A percentile compares a stretch with the other conserved stretches of the same genome.
Evolutionary conservation across 2,329 filamentous ascomycete genomes (phyloP).

Genomic region (Sordariomycetes sp.): DNA sequence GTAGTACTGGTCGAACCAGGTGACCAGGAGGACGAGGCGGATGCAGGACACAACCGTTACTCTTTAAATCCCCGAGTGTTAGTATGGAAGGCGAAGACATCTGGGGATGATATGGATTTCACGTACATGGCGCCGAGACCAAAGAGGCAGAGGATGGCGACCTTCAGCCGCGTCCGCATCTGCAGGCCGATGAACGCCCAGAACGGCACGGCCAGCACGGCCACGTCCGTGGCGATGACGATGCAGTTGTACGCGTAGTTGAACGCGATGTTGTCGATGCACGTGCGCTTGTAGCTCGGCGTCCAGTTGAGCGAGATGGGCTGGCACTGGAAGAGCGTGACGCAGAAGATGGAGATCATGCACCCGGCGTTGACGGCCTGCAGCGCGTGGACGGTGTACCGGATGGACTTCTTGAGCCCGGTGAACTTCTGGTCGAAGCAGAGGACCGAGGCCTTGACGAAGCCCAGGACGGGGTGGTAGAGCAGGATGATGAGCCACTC

Average conservation of each 20-base stretch:
- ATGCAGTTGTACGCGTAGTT: conserved; percentile 18
- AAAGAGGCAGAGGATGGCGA: conserved; percentile 22
- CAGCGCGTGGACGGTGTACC: conserved; percentile 16
- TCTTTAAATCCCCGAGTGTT: conserved; percentile 1
- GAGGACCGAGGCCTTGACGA: conserved; percentile 28
- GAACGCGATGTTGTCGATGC: conserved; percentile 16
- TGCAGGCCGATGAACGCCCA: conserved; percentile 22
- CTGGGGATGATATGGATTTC: background rate
- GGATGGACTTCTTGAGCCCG: conserved; percentile 19
- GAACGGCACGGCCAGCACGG: conserved; percentile 21
- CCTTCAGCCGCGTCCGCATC: conserved; percentile 19
- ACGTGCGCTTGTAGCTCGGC: conserved; percentile 11
- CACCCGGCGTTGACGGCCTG: conserved; percentile 18
- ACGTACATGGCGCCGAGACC: conserved; percentile 17
- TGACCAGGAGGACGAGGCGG: conserved; percentile 15
- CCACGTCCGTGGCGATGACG: conserved; percentile 22
- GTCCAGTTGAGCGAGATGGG: conserved; percentile 18
- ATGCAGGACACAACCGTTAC: conserved; percentile 16
- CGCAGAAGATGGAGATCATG: conserved; percentile 20
- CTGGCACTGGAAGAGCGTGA: conserved; percentile 22
- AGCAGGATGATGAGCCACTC: conserved; percentile 11
- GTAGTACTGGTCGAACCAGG: conserved; percentile 12
- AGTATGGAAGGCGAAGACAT: background rate
- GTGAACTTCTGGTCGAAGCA: conserved; percentile 25
- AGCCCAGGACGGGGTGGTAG: conserved; percentile 10